Percentiles rank a stretch among this genome's conserved stretches.
phyloP scores from a whole-genome alignment of 2,329 filamentous ascomycete species.

The Erysiphe pulchra region DNA sequence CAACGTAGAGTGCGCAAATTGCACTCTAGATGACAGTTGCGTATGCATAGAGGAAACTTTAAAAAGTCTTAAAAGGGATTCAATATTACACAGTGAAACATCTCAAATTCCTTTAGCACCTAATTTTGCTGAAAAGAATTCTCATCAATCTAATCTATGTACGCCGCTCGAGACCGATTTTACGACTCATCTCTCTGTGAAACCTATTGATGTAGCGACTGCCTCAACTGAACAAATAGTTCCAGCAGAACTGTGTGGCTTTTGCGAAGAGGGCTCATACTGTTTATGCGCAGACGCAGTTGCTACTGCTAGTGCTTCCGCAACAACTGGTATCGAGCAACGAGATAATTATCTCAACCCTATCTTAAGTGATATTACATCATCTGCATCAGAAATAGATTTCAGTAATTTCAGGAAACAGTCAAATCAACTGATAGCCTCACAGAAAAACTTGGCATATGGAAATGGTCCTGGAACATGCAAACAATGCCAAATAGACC shows the following conservation, averaged over 20 bases:
- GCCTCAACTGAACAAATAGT: background rate
- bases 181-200: conserved; percentile 33
- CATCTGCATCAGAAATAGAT: conserved; percentile 26
- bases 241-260: conserved; percentile 45
- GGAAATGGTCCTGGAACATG: conserved; percentile 50
- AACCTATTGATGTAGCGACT: conserved; percentile 10
- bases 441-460: conserved; percentile 7
- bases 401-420: conserved; percentile 12
- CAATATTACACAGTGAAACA: conserved; percentile 10
- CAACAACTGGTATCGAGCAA: conserved; percentile 4
- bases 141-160: conserved; percentile 20
- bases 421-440: background rate
- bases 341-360: conserved; percentile 13
- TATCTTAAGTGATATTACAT: conserved; percentile 21
- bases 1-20: conserved; percentile 36
- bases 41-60: conserved; percentile 27
- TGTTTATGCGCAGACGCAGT: conserved; percentile 51
- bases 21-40: conserved; percentile 34
- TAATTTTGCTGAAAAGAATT: conserved; percentile 24
- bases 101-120: conserved; percentile 10
- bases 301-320: conserved; percentile 9
- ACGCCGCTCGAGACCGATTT: conserved; percentile 45
- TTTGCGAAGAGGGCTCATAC: conserved; percentile 59
- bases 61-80: conserved; percentile 2
- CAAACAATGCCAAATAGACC: conserved; percentile 51